Evolutionary conservation across 2,329 filamentous ascomycete species (phyloP).

Genomic region (Colletotrichum sp.): DNA sequence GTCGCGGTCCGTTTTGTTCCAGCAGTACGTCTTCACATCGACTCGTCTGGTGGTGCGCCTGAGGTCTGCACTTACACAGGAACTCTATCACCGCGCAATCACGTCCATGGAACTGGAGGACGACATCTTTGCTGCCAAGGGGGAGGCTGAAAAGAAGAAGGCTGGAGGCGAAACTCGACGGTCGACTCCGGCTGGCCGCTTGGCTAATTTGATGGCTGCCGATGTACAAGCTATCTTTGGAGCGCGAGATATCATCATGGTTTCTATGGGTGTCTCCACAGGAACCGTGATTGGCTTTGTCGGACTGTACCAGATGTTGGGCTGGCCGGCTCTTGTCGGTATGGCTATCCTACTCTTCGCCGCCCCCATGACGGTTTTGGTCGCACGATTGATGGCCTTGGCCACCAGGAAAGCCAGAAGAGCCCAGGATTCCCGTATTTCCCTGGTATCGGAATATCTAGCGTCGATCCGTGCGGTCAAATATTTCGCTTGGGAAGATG

Average conservation of each 20-base stretch:
- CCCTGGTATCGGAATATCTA: constrained; percentile 63
- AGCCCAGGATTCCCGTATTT: constrained; percentile 62
- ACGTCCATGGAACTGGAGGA: constrained; percentile 62
- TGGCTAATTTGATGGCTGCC: constrained; percentile 64
- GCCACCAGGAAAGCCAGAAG: constrained; percentile 56
- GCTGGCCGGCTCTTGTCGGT: constrained; percentile 61
- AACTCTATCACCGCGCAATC: constrained; percentile 61
- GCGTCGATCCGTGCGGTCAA: constrained; percentile 64
- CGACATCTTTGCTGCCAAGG: constrained; percentile 47
- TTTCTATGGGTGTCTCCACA: constrained; percentile 48
- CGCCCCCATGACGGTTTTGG: constrained; percentile 54
- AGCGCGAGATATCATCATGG: constrained; percentile 56
- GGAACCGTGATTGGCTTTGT: constrained; percentile 53
- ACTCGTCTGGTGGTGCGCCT: constrained; percentile 62
- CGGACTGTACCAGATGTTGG: constrained; percentile 60
- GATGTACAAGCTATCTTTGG: constrained; percentile 61
- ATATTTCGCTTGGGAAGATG: constrained; percentile 65
- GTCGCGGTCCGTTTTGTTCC: constrained; percentile 53
- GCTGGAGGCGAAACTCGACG: constrained; percentile 26
- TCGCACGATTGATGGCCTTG: constrained; percentile 54
- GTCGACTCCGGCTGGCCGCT: constrained; percentile 52
- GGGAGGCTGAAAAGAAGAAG: constrained; percentile 25
- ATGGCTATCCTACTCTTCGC: constrained; percentile 51
- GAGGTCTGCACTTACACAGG: constrained; percentile 62
- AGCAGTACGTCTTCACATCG: constrained; percentile 63